A percentile compares a stretch with the other conserved stretches of the same genome.
These are phyloP conservation scores for Venturia nashicola DNA, from an alignment of 2,329 filamentous ascomycete species.

Conservation along the genomic window DNA sequence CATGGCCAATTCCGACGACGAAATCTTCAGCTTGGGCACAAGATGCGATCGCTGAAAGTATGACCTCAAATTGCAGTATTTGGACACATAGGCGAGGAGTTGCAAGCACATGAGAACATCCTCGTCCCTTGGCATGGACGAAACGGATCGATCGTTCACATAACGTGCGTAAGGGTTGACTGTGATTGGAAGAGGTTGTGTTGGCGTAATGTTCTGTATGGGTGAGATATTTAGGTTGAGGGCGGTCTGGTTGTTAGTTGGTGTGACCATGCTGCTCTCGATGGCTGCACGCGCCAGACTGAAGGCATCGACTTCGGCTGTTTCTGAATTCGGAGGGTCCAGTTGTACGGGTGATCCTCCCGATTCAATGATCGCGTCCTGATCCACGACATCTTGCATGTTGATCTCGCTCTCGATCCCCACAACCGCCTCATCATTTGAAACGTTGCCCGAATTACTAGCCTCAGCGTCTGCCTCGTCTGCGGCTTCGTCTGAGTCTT, in stretches of 20 bases:
- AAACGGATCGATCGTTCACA: constrained; percentile 61
- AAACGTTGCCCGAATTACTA: constrained; percentile 56
- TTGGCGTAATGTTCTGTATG: constrained; percentile 51
- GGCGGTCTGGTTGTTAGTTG: constrained; percentile 53
- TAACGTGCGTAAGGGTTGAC: constrained; percentile 66
- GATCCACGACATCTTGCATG: constrained; percentile 78
- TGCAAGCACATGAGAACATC: constrained; percentile 97
- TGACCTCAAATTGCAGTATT: constrained; percentile 90
- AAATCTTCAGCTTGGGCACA: constrained; percentile 83
- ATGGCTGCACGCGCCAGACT: constrained; percentile 77
- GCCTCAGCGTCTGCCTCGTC: constrained; percentile 60
- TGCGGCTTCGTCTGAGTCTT: constrained; percentile 66
- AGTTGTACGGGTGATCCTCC: constrained; percentile 60
- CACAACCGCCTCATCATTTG: constrained; percentile 58
- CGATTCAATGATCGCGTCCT: constrained; percentile 63
- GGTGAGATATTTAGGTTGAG: constrained; percentile 62
- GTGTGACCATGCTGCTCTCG: constrained; percentile 71
- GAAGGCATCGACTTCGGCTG: constrained; percentile 81
- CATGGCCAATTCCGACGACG: constrained; percentile 60
- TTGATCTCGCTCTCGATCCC: constrained; percentile 74
- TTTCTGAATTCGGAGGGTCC: constrained; percentile 66
- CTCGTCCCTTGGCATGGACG: constrained; percentile 89
- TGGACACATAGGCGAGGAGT: constrained; percentile 91
- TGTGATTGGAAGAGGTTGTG: constrained; percentile 57
- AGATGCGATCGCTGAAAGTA: constrained; percentile 95